Evolutionary conservation across 2,329 filamentous ascomycete genomes (phyloP).

Genomic region (Microdochium bolleyi): DNA sequence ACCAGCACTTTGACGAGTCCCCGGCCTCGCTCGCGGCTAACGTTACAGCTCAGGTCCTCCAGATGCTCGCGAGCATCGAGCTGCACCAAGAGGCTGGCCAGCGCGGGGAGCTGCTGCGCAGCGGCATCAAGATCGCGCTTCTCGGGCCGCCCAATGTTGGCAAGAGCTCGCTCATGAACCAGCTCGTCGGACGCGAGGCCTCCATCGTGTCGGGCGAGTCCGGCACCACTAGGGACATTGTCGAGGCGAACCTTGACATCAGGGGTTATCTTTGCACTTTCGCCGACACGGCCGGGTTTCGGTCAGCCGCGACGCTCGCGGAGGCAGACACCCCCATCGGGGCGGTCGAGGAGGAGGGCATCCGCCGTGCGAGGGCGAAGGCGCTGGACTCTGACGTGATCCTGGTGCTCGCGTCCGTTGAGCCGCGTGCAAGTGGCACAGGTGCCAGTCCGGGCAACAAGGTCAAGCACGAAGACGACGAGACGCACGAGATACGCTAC

Average conservation of each 20-base stretch:
- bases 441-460: constrained; percentile 1
- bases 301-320: constrained; percentile 30
- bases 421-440: constrained; percentile 23
- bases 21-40: constrained; percentile 62
- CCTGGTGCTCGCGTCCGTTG: constrained; percentile 71
- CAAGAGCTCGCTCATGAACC: constrained; percentile 89
- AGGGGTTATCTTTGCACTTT: constrained; percentile 88
- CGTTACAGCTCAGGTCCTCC: constrained; percentile 56
- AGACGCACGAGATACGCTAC: constrained; percentile 33
- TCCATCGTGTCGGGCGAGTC: constrained; percentile 92
- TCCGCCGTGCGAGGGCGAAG: constrained; percentile 73
- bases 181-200: constrained; percentile 82
- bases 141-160: constrained; percentile 90
- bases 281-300: constrained; percentile 87
- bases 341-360: constrained; percentile 79
- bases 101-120: constrained; percentile 73
- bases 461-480: constrained; percentile 18
- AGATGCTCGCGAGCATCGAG: constrained; percentile 54
- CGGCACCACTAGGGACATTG: constrained; percentile 87
- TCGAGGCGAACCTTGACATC: constrained; percentile 86
- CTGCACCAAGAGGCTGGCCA: constrained; percentile 70
- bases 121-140: constrained; percentile 78
- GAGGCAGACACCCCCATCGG: constrained; percentile 42
- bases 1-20: constrained; percentile 93
- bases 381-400: constrained; percentile 81